Evolutionary conservation across 495 filamentous ascomycete species (phyloP).

Genomic region (Daldinia childiae): DNA sequence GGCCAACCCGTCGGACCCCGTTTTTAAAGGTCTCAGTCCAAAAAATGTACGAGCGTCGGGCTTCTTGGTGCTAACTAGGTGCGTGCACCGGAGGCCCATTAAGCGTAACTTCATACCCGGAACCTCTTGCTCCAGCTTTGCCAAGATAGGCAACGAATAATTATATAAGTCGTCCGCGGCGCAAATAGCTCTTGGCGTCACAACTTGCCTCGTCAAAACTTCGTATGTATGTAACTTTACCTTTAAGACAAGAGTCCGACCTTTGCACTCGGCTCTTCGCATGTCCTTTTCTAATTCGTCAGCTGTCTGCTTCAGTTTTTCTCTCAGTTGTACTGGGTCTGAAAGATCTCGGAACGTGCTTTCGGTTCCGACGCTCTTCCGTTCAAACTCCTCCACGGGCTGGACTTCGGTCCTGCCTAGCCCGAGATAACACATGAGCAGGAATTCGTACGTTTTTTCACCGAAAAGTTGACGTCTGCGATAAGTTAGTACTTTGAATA

Average conservation of each 20-base stretch:
- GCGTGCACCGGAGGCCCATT: conserved; percentile 88
- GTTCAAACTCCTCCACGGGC: conserved; percentile 87
- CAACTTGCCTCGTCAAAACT: conserved; percentile 82
- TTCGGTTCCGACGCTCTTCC: conserved; percentile 95
- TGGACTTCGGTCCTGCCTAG: conserved; percentile 88
- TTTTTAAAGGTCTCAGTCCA: conserved; percentile 59
- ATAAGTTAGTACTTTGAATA: conserved; percentile 8
- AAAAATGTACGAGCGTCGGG: conserved; percentile 80
- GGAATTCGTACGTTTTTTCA: conserved; percentile 87
- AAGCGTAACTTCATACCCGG: conserved; percentile 82
- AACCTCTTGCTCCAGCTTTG: conserved; percentile 86
- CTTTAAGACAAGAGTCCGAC: conserved; percentile 88
- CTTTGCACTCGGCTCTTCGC: conserved; percentile 80
- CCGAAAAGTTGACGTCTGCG: conserved; percentile 74
- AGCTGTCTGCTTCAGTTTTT: conserved; percentile 79
- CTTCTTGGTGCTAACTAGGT: conserved; percentile 86
- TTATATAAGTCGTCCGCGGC: conserved; percentile 84
- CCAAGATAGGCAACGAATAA: conserved; percentile 82
- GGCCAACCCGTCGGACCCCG: conserved; percentile 2
- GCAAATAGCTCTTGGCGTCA: conserved; percentile 74
- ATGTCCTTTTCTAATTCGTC: conserved; percentile 92
- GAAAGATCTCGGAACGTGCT: conserved; percentile 87
- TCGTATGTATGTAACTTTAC: conserved; percentile 95
- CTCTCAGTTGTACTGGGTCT: conserved; percentile 71
- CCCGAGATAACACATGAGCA: conserved; percentile 85